phyloP scores from a whole-genome alignment of 2,329 filamentous ascomycete species.

The Sporothrix inflata region DNA sequence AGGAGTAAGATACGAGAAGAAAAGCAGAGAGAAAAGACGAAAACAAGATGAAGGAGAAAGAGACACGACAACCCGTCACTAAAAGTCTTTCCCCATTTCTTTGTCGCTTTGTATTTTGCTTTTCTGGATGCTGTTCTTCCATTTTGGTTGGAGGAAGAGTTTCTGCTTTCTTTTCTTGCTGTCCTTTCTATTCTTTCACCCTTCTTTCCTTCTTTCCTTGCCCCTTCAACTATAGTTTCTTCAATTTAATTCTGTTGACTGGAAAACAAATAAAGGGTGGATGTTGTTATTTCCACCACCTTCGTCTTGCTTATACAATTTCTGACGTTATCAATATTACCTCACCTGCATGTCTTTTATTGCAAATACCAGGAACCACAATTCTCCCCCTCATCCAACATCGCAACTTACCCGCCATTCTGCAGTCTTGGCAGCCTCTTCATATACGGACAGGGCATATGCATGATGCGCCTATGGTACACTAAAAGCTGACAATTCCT shows the following conservation, averaged over 20 bases:
- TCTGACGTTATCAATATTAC: background rate
- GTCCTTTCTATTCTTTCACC: background rate
- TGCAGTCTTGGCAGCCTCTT: background rate
- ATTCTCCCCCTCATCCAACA: no score
- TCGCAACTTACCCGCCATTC: no score
- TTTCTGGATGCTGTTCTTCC: background rate
- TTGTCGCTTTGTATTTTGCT: background rate
- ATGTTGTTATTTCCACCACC: background rate
- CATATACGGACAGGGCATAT: slow-evolving; percentile 14
- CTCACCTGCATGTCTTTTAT: background rate
- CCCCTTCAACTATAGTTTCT: background rate
- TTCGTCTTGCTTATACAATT: background rate
- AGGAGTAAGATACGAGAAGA: background rate
- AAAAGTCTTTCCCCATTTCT: background rate
- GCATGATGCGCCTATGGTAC: background rate
- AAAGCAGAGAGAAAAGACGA: background rate
- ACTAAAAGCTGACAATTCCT: background rate
- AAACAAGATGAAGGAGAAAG: background rate
- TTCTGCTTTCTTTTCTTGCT: background rate
- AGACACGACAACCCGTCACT: background rate
- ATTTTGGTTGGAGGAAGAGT: background rate
- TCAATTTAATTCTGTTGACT: slow-evolving; percentile 8
- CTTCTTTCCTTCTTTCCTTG: background rate
- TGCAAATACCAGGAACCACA: no score
- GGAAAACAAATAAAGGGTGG: background rate